Conservation (phyloP, 2,329 filamentous ascomycete species). For the Elsinoe ampelina region DNA sequence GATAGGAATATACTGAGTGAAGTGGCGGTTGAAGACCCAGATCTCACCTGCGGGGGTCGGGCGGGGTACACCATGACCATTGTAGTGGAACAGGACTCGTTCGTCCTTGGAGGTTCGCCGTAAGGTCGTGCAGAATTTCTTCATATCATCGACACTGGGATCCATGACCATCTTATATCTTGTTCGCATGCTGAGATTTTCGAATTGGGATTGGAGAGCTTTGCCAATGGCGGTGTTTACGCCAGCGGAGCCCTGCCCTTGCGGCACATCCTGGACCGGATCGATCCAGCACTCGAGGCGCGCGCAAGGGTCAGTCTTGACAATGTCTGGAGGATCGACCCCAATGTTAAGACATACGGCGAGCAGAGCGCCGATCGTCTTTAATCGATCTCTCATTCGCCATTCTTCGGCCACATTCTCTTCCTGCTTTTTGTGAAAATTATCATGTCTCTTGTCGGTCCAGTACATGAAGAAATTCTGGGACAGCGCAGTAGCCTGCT, state of each 20-base stretch:
- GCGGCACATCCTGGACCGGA: slow-evolving; percentile 64
- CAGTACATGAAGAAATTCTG: slow-evolving; percentile 99
- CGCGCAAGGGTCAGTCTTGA: slow-evolving; percentile 88
- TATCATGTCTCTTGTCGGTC: slow-evolving; percentile 95
- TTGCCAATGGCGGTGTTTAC: slow-evolving; percentile 82
- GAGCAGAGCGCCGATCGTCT: slow-evolving; percentile 90
- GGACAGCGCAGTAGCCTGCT: slow-evolving; percentile 75
- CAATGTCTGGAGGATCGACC: slow-evolving; percentile 91
- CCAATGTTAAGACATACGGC: slow-evolving; percentile 95
- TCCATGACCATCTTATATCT: slow-evolving; percentile 96
- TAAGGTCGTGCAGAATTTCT: slow-evolving; percentile 87
- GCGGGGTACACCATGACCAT: slow-evolving; percentile 92
- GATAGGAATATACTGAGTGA: slow-evolving; percentile 96
- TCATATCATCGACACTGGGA: slow-evolving; percentile 92
- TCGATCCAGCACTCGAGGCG: slow-evolving; percentile 97
- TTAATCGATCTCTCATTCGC: slow-evolving; percentile 92
- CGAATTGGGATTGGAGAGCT: slow-evolving; percentile 90
- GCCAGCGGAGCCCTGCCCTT: slow-evolving; percentile 36
- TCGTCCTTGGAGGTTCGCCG: slow-evolving; percentile 92
- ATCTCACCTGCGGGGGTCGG: slow-evolving; percentile 94
- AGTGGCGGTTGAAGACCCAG: slow-evolving; percentile 98
- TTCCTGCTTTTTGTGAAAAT: slow-evolving; percentile 64
- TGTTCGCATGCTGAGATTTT: slow-evolving; percentile 88
- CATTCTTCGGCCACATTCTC: slow-evolving; percentile 63
- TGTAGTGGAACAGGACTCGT: slow-evolving; percentile 95